phyloP scores from a whole-genome alignment of 768 basidiomycete species.

The Russula emetica region DNA sequence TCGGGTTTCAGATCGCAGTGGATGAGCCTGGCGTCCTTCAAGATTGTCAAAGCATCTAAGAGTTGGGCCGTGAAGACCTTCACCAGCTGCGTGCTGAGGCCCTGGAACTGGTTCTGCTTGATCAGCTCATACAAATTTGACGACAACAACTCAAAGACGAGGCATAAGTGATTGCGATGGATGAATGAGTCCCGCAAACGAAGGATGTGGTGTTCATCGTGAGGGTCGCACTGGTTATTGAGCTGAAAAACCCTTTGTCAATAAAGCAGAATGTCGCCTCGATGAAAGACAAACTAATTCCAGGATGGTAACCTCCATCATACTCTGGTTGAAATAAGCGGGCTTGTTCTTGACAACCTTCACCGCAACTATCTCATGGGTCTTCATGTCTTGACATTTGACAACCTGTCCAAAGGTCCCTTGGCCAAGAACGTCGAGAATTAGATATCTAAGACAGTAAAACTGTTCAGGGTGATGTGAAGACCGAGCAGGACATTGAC shows the following conservation, averaged over 20 bases:
- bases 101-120: slow-evolving; percentile 99
- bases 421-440: slow-evolving; percentile 96
- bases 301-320: slow-evolving; percentile 99
- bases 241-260: slow-evolving; percentile 47
- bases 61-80: slow-evolving; percentile 98
- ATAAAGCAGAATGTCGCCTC: slow-evolving; percentile 3
- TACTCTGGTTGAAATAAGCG: slow-evolving; percentile 98
- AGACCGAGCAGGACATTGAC: slow-evolving; percentile 34
- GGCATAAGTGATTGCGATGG: slow-evolving; percentile 92
- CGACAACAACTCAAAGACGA: slow-evolving; percentile 95
- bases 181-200: slow-evolving; percentile 95
- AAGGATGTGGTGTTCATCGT: slow-evolving; percentile 95
- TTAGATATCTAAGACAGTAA: slow-evolving; percentile 66
- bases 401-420: slow-evolving; percentile 99
- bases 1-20: slow-evolving; percentile 99
- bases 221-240: slow-evolving; percentile 89
- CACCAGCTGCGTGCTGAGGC: slow-evolving; percentile 92
- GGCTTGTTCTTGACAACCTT: slow-evolving; percentile 99
- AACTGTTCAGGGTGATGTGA: slow-evolving; percentile 23
- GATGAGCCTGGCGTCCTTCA: slow-evolving; percentile 94
- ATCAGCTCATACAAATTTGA: slow-evolving; percentile 99
- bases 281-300: slow-evolving; percentile 70
- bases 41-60: slow-evolving; percentile 83
- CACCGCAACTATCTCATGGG: slow-evolving; percentile 96
- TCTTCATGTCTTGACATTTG: slow-evolving; percentile 99